Base-by-base conservation (phyloP, 352 stramenopile genomes). In the Phytophthora melonis region DNA sequence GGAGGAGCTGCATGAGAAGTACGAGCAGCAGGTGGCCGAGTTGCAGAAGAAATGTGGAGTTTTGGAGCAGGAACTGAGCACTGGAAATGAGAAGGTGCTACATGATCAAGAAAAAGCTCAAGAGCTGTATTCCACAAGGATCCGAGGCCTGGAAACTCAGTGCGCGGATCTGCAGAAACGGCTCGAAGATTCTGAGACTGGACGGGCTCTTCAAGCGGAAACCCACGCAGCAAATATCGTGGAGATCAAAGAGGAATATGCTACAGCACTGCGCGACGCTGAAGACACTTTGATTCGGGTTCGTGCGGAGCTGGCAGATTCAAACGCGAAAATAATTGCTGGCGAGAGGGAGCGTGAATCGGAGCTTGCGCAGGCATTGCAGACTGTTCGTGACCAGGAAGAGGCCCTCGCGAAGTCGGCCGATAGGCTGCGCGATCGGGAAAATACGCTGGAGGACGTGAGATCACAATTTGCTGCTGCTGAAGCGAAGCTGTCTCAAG, bases 41-140 rank as follows among this genome's bases (percentile, higher is more conserved):
- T 18, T 79, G 58, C 67, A 79, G 18, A 30, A 50, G 39, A 74
- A 68, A 23, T 47, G 23, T 36, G 57, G 11, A 14, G 16, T 54
- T 6, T 23, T 78, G 39, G 63, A 78, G 21, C 21, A 66, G 45
- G 41, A 72, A 11, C 34, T 75, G 58, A 56, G 25, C 63, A 55
- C 52, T 54, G 72, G 68, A 25, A 72, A 34, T 13, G 57, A 70
- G 50, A 65, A 65, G 21, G 43, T 25, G 13, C 14, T 67, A 27
- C 68, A 68, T 39, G 43, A 66, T 9, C 32, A 66, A 13, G 49
- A 74, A 27, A 41, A 66, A 14, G 21, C 3, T 8, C 50, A 62
- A 43, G 57, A 66, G 27, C 50, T 19, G 27, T 50, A 66, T 21
- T n/a, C 8, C 16, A 34, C 10, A 14, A 49, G 55, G 32, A n/a